phyloP scores from a whole-genome alignment of 352 stramenopile species.

The Globisporangium apiculatum region DNA sequence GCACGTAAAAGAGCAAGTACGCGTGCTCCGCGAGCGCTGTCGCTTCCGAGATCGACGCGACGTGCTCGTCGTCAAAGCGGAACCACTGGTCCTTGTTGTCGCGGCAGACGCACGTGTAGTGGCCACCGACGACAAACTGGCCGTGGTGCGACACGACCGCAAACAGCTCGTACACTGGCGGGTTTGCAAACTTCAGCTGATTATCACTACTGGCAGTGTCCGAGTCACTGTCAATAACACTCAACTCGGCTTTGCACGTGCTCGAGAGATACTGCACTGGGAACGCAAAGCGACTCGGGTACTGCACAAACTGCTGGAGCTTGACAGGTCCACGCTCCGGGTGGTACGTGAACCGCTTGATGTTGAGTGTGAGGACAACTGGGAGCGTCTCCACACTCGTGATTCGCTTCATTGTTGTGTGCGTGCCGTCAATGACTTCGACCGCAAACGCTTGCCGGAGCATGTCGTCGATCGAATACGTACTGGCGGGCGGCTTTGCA shows the following conservation, averaged over 20 bases:
- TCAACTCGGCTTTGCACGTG: constrained; percentile 30
- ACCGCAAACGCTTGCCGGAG: constrained; percentile 67
- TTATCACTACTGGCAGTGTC: constrained; percentile 4
- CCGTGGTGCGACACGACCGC: constrained; percentile 77
- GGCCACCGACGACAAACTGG: constrained; percentile 71
- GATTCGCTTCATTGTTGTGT: constrained; percentile 60
- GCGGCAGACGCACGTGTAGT: constrained; percentile 79
- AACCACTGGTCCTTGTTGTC: constrained; percentile 89
- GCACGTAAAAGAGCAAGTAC: constrained; percentile 79
- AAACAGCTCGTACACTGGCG: constrained; percentile 75
- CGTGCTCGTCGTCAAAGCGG: constrained; percentile 77
- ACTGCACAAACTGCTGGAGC: constrained; percentile 81
- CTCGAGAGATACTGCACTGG: constrained; percentile 57
- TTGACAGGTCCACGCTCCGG: constrained; percentile 71
- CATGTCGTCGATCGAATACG: constrained; percentile 68
- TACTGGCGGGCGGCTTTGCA: constrained; percentile 20
- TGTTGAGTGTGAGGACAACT: constrained; percentile 71
- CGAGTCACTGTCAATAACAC: constrained; percentile 23
- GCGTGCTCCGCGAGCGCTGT: constrained; percentile 65
- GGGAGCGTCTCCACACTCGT: constrained; percentile 69
- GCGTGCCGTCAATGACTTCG: constrained; percentile 62
- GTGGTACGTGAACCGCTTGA: constrained; percentile 86
- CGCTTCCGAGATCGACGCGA: constrained; percentile 65
- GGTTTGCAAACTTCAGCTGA: constrained; percentile 25
- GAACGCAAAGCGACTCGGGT: constrained; percentile 65